Evolutionary conservation across 108 stramenopile species (phyloP), one percentile per base, ranked within the genome.

Genomic region (Ochromonas danica): DNA sequence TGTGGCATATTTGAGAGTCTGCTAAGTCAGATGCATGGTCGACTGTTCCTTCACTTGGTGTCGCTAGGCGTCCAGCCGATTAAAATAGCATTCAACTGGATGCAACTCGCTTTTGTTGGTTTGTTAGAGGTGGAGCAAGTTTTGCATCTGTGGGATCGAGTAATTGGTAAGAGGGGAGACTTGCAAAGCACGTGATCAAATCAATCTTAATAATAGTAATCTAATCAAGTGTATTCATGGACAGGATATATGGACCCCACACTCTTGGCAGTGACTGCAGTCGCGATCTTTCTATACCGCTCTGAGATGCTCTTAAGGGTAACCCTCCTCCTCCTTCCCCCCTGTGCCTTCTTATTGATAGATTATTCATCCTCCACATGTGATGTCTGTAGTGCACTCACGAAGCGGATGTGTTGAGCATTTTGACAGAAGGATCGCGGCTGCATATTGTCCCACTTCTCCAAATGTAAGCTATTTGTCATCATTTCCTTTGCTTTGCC

Each of bases 51-150:
- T 3, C 72, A 75, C 31, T 36, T 75, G 31, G 3, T 60, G 27
- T 30, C 17, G n/a, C 17, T 75, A 14, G 72, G 72, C 28, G 6
- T 75, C 17, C 72, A 27, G 51, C 72, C 72, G 31, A 17, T 75
- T 22, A 45, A 75, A 22, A 27, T 86, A 41, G 87, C 85, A 27
- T 80, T 86, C 61, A 71, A 82, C 6, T 87, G 87, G 87, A 86
- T 87, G n/a, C 87, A 87, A 61, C 80, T 86, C 30, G 87, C 72
- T 33, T 87, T 87, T 72, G 85, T 82, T 27, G 81, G 77, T 28
- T 81, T 78, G 40, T 71, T 87, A 0, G 87, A 85, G 41, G 70
- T 82, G n/a, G 86, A 87, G 36, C 86, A 87, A 74, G 67, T 87
- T 33, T 75, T 87, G 30, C 70, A 83, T 62, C 83, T 87, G 0